Base-by-base conservation (phyloP, 208 protist genomes). In the Acanthamoeba triangularis region DNA sequence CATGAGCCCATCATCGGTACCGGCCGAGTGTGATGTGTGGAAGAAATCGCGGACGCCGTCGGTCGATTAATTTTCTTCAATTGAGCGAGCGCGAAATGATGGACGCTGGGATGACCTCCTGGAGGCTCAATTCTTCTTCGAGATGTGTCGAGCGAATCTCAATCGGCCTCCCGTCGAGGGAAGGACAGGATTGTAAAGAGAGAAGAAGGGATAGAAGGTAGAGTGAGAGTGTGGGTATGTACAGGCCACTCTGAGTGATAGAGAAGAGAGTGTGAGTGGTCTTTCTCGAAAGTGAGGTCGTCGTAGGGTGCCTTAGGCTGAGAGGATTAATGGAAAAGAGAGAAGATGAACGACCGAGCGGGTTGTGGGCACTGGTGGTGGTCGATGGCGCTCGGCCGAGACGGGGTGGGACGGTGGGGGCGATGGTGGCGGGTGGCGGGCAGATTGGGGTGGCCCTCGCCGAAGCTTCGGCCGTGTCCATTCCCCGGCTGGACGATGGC, bases 401-500 rank as follows among this genome's bases (percentile, higher is more conserved):
- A 30, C 28, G 20, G n/a, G 23, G n/a, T 41, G 3, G 67, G 67
- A n/a, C n/a, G 18, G 4, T 76, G 28, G 67, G 23, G 67, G 35
- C 13, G 7, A 30, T 7, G 67, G 67, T 54, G 49, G 49, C 3
- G 67, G 14, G 30, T 76, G 28, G 67, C 67, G 47, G 76, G 76
- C 76, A 85, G 76, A 85, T 85, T 85, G 76, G 76, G 76, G 76
- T 85, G 76, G 76, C 25, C 76, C 44, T 85, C 44, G 76, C n/a
- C 76, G 76, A 85, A 85, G 76, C 76, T 85, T 85, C 76, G 76
- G 35, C 76, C 23, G 69, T 16, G 33, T 78, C 33, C 69, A 78
- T 78, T 44, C 69, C 30, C 69, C 37, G 16, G 7, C 69, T n/a
- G 59, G 11, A 16, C 69, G 33, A 78, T 78, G 33, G 76, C 76